Percentiles rank a stretch among this genome's conserved stretches.
Evolutionary conservation across 495 filamentous ascomycete species (phyloP).

Genomic region (Hypoxylon lenormandii): DNA sequence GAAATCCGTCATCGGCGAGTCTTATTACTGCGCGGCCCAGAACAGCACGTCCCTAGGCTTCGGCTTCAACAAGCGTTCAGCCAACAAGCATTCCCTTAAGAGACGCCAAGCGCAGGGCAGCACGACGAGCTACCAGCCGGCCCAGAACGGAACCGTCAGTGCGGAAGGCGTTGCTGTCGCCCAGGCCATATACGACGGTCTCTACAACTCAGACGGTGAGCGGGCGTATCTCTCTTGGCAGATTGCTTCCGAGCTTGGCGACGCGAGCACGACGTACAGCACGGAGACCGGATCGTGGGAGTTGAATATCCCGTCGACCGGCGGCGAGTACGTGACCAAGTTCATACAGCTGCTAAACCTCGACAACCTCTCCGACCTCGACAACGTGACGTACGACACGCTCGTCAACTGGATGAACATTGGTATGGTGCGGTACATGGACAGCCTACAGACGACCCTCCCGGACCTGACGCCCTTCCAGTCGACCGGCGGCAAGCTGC

Average conservation of each 20-base stretch:
- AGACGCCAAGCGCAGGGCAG: slow-evolving; percentile 17
- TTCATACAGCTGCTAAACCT: slow-evolving; percentile 53
- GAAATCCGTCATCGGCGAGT: slow-evolving; percentile 57
- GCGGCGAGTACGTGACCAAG: slow-evolving; percentile 53
- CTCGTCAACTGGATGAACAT: slow-evolving; percentile 58
- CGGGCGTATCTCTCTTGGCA: slow-evolving; percentile 62
- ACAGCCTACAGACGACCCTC: slow-evolving; percentile 58
- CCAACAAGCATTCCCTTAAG: not conserved
- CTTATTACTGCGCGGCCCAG: slow-evolving; percentile 62
- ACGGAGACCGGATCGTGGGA: slow-evolving; percentile 54
- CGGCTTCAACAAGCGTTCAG: slow-evolving; percentile 18
- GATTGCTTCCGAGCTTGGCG: slow-evolving; percentile 54
- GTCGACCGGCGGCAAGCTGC: slow-evolving; percentile 62
- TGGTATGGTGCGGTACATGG: slow-evolving; percentile 48
- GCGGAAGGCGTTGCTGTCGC: slow-evolving; percentile 54
- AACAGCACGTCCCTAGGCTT: slow-evolving; percentile 24
- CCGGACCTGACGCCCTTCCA: slow-evolving; percentile 62
- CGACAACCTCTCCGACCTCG: slow-evolving; percentile 51
- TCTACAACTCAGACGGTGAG: slow-evolving; percentile 56
- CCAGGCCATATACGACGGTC: slow-evolving; percentile 56
- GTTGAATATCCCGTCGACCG: slow-evolving; percentile 51
- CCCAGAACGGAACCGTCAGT: slow-evolving; percentile 58
- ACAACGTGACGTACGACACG: slow-evolving; percentile 63
- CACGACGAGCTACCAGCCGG: slow-evolving; percentile 46
- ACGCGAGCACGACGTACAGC: slow-evolving; percentile 60